phyloP scores from a whole-genome alignment of 1,284 basidiomycete species.

The Pyrrhoderma lamaoense region DNA sequence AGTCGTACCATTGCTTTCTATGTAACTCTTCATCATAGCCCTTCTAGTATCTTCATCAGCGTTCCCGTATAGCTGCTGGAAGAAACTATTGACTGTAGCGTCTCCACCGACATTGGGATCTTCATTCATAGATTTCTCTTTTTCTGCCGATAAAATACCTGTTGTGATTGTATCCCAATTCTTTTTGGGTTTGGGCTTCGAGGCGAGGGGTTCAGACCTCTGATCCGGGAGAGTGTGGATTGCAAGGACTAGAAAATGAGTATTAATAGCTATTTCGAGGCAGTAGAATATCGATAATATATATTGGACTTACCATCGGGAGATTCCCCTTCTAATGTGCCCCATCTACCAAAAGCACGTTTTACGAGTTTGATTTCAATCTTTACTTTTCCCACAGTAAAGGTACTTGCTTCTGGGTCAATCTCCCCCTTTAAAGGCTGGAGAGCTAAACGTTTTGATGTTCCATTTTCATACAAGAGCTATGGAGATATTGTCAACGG shows the following conservation, averaged over 20 bases:
- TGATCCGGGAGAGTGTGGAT: conserved; percentile 27
- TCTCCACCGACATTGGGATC: conserved; percentile 84
- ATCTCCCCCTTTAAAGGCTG: conserved; percentile 80
- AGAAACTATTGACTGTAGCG: conserved; percentile 67
- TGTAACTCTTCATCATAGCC: conserved; percentile 96
- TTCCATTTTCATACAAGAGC: conserved; percentile 58
- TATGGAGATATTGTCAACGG: conserved; percentile 22
- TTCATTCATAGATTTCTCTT: conserved; percentile 54
- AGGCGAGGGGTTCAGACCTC: conserved; percentile 19
- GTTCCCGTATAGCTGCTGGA: conserved; percentile 79
- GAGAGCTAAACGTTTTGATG: conserved; percentile 48
- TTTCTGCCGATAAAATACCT: conserved; percentile 55
- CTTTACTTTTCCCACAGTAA: conserved; percentile 76
- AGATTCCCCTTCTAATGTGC: conserved; percentile 60
- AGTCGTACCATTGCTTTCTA: conserved; percentile 86
- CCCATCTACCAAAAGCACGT: conserved; percentile 63
- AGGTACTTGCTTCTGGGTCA: conserved; percentile 53
- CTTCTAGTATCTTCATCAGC: conserved; percentile 83
- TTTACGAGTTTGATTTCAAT: conserved; percentile 71
- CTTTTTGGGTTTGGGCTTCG: conserved; percentile 44
- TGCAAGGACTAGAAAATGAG: conserved; percentile 17
- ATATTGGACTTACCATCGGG: conserved; percentile 54
- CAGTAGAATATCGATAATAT: conserved; percentile 6
- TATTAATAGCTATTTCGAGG: conserved; percentile 12
- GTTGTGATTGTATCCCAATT: conserved; percentile 81